A percentile compares a stretch with the other conserved stretches of the same genome.
Evolutionary conservation across 306 rosid species (phyloP).

Genomic region (Glycine latifolia): DNA sequence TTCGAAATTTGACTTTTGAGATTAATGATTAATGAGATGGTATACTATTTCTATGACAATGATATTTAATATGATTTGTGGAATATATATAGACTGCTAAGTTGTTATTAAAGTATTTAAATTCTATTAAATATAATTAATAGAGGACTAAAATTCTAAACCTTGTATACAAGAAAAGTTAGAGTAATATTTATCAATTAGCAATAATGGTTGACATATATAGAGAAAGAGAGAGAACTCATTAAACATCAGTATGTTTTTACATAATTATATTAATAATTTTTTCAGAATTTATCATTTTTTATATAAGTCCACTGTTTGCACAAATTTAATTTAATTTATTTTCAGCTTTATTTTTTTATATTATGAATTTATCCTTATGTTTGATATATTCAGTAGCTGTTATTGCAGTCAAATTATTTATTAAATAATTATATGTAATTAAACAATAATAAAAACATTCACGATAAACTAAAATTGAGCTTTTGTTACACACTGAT

Average conservation of each 20-base stretch:
- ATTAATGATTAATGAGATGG: background rate
- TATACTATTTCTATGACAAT: background rate
- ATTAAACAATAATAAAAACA: background rate
- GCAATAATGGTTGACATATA: background rate
- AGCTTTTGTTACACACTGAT: background rate
- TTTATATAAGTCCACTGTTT: background rate
- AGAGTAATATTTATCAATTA: background rate
- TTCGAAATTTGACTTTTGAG: slow-evolving; percentile 13
- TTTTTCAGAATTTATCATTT: no score
- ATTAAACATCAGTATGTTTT: background rate
- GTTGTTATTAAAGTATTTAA: background rate
- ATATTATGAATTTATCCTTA: background rate
- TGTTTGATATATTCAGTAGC: background rate
- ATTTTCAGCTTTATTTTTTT: background rate
- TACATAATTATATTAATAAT: background rate
- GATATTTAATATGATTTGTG: background rate
- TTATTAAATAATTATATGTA: background rate
- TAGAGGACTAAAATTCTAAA: background rate
- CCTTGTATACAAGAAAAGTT: background rate
- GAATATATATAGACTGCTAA: background rate
- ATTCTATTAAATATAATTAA: background rate
- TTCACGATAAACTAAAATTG: background rate
- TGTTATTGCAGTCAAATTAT: background rate
- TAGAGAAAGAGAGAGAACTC: background rate
- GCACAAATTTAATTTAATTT: background rate